Evolutionary conservation across 176 grass and related monocot genomes (phyloP), one percentile per base, ranked within the genome.

Genomic region (Cenchrus fungigraminus): DNA sequence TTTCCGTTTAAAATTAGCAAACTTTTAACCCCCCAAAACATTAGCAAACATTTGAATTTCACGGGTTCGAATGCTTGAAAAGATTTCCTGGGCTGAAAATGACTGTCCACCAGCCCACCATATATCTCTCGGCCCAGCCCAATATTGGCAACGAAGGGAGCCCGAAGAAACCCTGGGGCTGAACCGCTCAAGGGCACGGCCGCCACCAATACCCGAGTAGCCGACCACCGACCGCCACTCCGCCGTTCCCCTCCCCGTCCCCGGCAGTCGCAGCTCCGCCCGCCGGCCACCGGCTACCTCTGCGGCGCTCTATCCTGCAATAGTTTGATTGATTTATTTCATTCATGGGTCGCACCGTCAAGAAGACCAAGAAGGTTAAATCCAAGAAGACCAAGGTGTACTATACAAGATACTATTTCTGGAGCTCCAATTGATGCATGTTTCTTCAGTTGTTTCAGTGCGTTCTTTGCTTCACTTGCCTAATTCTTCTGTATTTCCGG

Each of bases 321-420:
- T 2, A 43, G 68, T 12, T 47, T 40, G 25, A 4, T 40, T 40
- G 37, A 40, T 40, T 40, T 2, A 1, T 47, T 13, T 52, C 17
- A 0, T 16, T 45, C 84, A 93, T 93, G 91, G 76, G 62, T 79
- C 88, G 88, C 44, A 86, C 58, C 47, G 11, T 90, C 20, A 93
- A 88, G 60, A 91, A 65, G 68, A 19, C 71, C 57, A 92, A 40
- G 37, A 40, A 40, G 37, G 37, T 4, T 40, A 40, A 91, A 71
- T 81, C 70, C 73, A 94, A 86, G 68, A 95, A 60, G 73, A 4
- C 73, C 66, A 86, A 88, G 89, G 94, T 84, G 94, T 84, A 65
- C n/a, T 20, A 8, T 31, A 16, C 71, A 8, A 12, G 34, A 57
- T 6, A 43, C 46, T 71, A 7, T 46, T 59, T 25, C 52, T 46